Base-by-base conservation (phyloP, 805 yeast genomes). In the Wickerhamomyces ciferrii region DNA sequence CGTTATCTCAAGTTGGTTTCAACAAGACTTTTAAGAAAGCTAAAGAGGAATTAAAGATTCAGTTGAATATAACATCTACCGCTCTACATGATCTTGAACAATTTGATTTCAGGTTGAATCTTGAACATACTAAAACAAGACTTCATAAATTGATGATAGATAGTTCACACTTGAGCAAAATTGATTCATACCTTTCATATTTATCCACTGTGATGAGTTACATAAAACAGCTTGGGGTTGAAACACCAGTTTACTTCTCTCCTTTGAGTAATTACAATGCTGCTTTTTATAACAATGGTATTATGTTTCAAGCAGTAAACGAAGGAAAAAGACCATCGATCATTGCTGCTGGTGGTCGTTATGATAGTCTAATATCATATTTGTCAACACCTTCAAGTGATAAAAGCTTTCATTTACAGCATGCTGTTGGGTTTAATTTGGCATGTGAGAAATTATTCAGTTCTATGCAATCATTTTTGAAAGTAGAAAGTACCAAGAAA, bases 281-380 rank as follows among this genome's bases (percentile, higher is more conserved):
- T 29, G 76, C 82, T 10, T 92, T 89, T 60, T 94, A 91, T 60
- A 70, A 74, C 35, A 81, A 82, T 17, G 96, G 96, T 0, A 67
- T 91, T 2, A 89, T 94, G 96, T 94, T 92, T 61, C 96, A 89
- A 54, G 88, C 87, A 0, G 77, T 89, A 1, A 77, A 81, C 52
- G 85, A 87, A 45, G 83, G 81, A 50, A 72, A 59, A 61, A 56
- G 69, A 70, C 58, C 47, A 53, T 69, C 61, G 37, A 51, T 84
- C 29, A 69, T 94, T 37, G 94, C 94, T 15, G 92, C 94, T 0
- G 99, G 99, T 40, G 99, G 99, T 2, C 71, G 99, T 46, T 94
- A 90, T 60, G 98, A 92, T 57, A 70, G 72, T 19, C 71, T 94
- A 52, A 78, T 90, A 14, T 70, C 79, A 3, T 73, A 82, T 17